Evolutionary conservation across 1,284 basidiomycete genomes (phyloP).

Genomic region (Cerrena zonata): DNA sequence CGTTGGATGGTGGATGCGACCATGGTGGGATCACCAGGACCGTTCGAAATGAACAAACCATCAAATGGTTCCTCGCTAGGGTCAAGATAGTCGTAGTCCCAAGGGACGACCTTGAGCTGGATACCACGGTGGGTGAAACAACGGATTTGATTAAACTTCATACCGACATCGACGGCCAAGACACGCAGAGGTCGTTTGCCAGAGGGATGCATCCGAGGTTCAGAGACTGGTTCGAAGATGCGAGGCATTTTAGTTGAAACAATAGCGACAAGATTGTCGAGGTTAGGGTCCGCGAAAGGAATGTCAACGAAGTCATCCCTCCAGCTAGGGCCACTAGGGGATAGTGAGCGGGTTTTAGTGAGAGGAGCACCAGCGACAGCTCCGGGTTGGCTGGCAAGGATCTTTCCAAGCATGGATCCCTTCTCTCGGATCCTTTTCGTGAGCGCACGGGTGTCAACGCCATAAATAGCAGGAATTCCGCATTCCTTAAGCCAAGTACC

Average conservation of each 20-base stretch:
- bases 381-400: conserved; percentile 59
- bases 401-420: conserved; percentile 84
- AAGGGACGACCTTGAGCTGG: conserved; percentile 95
- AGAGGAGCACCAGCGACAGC: conserved; percentile 16
- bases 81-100: conserved; percentile 89
- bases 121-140: conserved; percentile 93
- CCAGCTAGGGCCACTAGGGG: conserved; percentile 59
- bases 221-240: conserved; percentile 60
- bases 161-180: conserved; percentile 91
- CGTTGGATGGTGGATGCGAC: conserved; percentile 71
- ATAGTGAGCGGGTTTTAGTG: conserved; percentile 47
- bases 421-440: conserved; percentile 95
- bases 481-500: conserved; percentile 94
- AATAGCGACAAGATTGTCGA: conserved; percentile 82
- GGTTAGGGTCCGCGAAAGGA: conserved; percentile 86
- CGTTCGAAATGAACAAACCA: conserved; percentile 96
- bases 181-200: conserved; percentile 76
- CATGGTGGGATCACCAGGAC: conserved; percentile 93
- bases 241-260: conserved; percentile 76
- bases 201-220: conserved; percentile 70
- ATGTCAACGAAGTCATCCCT: conserved; percentile 76
- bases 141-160: conserved; percentile 99
- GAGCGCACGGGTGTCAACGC: conserved; percentile 93
- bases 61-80: conserved; percentile 78
- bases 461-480: conserved; percentile 90